These are phyloP conservation scores for Boletus barrowsii DNA, from an alignment of 768 basidiomycete species.

Conservation along the genomic window DNA sequence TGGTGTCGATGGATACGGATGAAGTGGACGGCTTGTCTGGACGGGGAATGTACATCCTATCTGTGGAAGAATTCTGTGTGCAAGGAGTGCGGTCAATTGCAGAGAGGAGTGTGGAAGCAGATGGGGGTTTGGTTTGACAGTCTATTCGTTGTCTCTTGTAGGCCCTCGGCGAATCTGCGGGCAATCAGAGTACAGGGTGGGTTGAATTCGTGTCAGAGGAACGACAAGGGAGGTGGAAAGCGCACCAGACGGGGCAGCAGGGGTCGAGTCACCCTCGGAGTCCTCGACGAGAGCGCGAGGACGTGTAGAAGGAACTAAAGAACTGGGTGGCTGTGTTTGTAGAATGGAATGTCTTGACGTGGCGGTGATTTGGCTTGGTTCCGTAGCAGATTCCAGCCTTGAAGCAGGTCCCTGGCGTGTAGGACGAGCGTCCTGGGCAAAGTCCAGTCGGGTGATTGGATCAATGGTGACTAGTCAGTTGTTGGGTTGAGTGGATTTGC, in stretches of 20 bases:
- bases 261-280: slow-evolving; percentile 34
- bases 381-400: slow-evolving; percentile 46
- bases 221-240: background rate
- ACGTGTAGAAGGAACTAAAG: slow-evolving; percentile 65
- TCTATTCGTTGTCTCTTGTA: slow-evolving; percentile 71
- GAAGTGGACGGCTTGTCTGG: slow-evolving; percentile 46
- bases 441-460: slow-evolving; percentile 55
- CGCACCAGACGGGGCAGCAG: slow-evolving; percentile 26
- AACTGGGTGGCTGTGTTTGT: slow-evolving; percentile 29
- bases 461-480: slow-evolving; percentile 55
- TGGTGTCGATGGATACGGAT: slow-evolving; percentile 43
- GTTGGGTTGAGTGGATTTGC: slow-evolving; percentile 20
- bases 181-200: background rate
- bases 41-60: slow-evolving; percentile 52
- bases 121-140: slow-evolving; percentile 33
- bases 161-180: slow-evolving; percentile 51
- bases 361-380: slow-evolving; percentile 26
- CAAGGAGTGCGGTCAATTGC: slow-evolving; percentile 18
- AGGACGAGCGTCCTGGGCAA: slow-evolving; percentile 53
- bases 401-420: slow-evolving; percentile 40
- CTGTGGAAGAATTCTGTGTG: slow-evolving; percentile 30
- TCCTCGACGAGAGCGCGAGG: slow-evolving; percentile 61
- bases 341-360: slow-evolving; percentile 26
- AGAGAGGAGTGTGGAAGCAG: slow-evolving; percentile 31
- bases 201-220: slow-evolving; percentile 1